Evolutionary conservation across 306 rosid species (phyloP).

Genomic region (Vigna hirtella): DNA sequence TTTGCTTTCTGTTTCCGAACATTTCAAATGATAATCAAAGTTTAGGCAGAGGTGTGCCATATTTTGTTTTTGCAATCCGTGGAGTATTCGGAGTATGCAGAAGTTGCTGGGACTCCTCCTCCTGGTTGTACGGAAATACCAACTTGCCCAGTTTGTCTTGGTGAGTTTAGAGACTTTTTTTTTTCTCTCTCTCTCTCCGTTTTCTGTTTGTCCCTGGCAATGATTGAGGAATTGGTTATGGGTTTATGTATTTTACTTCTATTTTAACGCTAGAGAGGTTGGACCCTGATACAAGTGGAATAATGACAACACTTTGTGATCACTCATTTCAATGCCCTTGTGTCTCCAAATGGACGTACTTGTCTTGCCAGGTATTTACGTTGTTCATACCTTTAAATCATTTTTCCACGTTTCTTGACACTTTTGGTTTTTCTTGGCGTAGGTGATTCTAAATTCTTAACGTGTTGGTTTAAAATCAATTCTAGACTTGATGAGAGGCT

Average conservation of each 20-base stretch:
- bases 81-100: slow-evolving; percentile 81
- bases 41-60: slow-evolving; percentile 93
- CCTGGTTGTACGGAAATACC: slow-evolving; percentile 80
- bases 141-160: slow-evolving; percentile 94
- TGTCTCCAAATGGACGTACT: slow-evolving; percentile 88
- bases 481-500: slow-evolving; percentile 21
- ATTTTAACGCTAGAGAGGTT: slow-evolving; percentile 71
- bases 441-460: slow-evolving; percentile 15
- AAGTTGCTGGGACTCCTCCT: slow-evolving; percentile 82
- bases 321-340: slow-evolving; percentile 94
- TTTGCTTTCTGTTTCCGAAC: slow-evolving; percentile 3
- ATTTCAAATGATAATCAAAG: slow-evolving; percentile 31
- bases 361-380: slow-evolving; percentile 84
- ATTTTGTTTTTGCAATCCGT: slow-evolving; percentile 73
- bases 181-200: background rate
- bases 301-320: slow-evolving; percentile 80
- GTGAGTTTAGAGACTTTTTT: slow-evolving; percentile 54
- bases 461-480: background rate
- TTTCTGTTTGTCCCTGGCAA: slow-evolving; percentile 12
- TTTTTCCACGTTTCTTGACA: background rate
- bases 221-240: slow-evolving; percentile 32
- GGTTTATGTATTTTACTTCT: slow-evolving; percentile 20
- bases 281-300: slow-evolving; percentile 86
- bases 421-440: slow-evolving; percentile 39
- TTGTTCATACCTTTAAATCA: slow-evolving; percentile 40